Base-by-base conservation (phyloP, 176 grass and related monocot genomes). In the Oropetium thomaeum region DNA sequence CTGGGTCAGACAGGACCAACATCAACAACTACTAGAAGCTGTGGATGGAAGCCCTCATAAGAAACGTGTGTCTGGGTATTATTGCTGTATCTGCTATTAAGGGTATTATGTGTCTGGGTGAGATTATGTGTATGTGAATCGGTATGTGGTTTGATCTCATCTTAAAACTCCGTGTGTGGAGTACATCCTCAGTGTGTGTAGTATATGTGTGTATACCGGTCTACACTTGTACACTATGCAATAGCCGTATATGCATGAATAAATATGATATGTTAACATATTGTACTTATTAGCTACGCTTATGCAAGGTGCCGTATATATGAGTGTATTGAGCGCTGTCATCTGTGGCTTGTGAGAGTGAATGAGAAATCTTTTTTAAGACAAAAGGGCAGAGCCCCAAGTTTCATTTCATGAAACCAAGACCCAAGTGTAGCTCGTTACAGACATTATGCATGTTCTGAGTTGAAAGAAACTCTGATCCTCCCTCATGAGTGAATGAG, bases 21-120 rank as follows among this genome's bases (percentile, higher is more conserved):
- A 43, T 70, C 17, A 37, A 47, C 4, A 48, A 47, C 31, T 80
- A 71, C 67, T 82, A 82, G 13, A 31, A 81, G 16, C 42, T 44
- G n/a, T 44, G 42, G 42, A 44, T n/a, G n/a, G n/a, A 37, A 49
- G 29, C 44, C 38, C 44, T 44, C 70, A n/a, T 27, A 16, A 14
- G 26, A 30, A 41, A 32, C 62, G 38, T 28, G 68, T 33, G 45
- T n/a, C 5, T 41, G 69, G 25, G n/a, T 44, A 31, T 51, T 57
- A 34, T 39, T 57, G 34, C 61, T 45, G 7, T 25, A 42, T 41
- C 33, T 19, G 49, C 22, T 65, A 3, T 4, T 72, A 31, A 81
- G 64, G 19, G 5, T 28, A 43, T 25, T 43, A 17, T 58, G 37
- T 60, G 43, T 15, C 34, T n/a, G 53, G 19, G 40, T 61, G 54